Evolutionary conservation across 2,329 filamentous ascomycete genomes (phyloP).

Genomic region (Calonectria naviculata): DNA sequence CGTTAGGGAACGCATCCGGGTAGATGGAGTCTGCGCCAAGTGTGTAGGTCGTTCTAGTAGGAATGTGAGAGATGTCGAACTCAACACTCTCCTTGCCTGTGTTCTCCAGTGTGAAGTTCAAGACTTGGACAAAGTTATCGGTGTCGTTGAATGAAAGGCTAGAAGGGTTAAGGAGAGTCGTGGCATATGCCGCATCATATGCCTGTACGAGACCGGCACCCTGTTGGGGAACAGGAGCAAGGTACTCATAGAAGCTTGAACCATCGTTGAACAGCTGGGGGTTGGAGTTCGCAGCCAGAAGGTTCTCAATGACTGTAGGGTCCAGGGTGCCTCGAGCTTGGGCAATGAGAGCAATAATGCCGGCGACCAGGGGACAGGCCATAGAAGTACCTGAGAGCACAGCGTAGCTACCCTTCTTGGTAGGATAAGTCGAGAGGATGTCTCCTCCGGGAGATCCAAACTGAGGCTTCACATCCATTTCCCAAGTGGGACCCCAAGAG

Average conservation of each 20-base stretch:
- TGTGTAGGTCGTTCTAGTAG: constrained; percentile 66
- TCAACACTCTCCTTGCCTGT: constrained; percentile 58
- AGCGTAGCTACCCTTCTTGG: constrained; percentile 58
- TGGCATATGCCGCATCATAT: constrained; percentile 67
- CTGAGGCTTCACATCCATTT: constrained; percentile 67
- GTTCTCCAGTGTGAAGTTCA: constrained; percentile 68
- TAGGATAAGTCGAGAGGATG: constrained; percentile 68
- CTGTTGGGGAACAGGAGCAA: constrained; percentile 69
- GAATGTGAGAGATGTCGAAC: constrained; percentile 63
- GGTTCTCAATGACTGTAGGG: constrained; percentile 60
- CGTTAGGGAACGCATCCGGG: constrained; percentile 58
- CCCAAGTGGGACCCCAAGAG: constrained; percentile 71
- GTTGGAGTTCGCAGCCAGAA: constrained; percentile 62
- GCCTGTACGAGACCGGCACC: constrained; percentile 71
- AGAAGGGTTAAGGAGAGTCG: constrained; percentile 63
- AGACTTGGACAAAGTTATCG: constrained; percentile 60
- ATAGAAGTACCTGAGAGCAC: constrained; percentile 70
- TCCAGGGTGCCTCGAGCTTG: constrained; percentile 62
- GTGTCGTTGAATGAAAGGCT: constrained; percentile 74
- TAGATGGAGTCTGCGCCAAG: constrained; percentile 46
- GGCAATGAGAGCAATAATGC: constrained; percentile 64
- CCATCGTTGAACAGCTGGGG: constrained; percentile 62
- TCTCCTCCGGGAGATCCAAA: constrained; percentile 65
- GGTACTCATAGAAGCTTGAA: constrained; percentile 45
- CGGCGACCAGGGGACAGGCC: constrained; percentile 68